Evolutionary conservation across 2,329 filamentous ascomycete genomes (phyloP), one percentile per base, ranked within the genome.

Genomic region (Metarhizium sp.): DNA sequence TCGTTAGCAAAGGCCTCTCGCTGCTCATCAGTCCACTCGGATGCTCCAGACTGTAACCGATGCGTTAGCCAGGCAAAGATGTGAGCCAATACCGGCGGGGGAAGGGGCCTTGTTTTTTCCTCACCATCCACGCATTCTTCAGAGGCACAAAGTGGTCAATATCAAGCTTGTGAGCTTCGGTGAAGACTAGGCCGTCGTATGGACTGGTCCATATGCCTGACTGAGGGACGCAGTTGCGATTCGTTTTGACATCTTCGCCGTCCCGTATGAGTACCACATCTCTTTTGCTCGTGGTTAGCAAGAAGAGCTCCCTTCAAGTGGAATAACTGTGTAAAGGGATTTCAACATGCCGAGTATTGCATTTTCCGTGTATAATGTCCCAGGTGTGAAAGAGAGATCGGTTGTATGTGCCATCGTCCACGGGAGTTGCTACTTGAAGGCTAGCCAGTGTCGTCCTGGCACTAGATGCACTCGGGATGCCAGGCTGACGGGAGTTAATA

Each of bases 1-100:
- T 92, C 89, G 69, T 90, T 94, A 60, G 90, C 89, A 65, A 95
- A 69, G 0, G 90, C 88, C 2, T 94, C 87, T 71, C 94, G 77
- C 67, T 94, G 89, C 32, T 34, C 32, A 3, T 34, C 32, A 2
- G 32, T 34, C 32, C 32, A 34, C 32, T 34, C 32, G 32, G 32
- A 34, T 11, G 32, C 32, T 34, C 32, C 32, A 11, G 4, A 34
- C 32, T 34, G 32, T 34, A 7, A 34, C 32, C 10, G 7, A 34
- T 5, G 10, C 10, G 32, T 34, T 34, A 34, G 32, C 32, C 32
- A 7, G 1, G 32, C 32, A 34, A 34, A 34, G 32, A 8, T 34
- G 32, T 8, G 32, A 34, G 32, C 10, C 10, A 34, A 34, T 25
- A 25, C 6, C 32, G 6, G 4, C 32, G 10, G 32, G 32, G 32